Evolutionary conservation across 345 rosid species (phyloP).

Genomic region (Gossypium anomalum): DNA sequence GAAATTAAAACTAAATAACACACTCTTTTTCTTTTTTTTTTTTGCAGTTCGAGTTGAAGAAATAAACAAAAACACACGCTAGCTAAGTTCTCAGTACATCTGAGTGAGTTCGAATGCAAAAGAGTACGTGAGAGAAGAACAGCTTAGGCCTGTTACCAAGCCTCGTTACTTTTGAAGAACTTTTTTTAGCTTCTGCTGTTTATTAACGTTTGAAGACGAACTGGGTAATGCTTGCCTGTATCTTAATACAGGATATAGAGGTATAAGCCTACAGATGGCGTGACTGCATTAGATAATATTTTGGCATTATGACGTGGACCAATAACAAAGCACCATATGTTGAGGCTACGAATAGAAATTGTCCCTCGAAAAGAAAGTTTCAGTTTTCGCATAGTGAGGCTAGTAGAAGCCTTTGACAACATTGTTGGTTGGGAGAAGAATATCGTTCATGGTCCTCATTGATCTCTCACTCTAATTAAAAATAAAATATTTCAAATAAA

Average conservation of each 20-base stretch:
- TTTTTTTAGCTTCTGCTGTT: not conserved
- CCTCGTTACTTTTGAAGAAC: not conserved
- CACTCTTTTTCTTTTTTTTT: not conserved
- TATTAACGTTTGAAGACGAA: not conserved
- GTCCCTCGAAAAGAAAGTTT: not conserved
- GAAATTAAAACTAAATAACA: not conserved
- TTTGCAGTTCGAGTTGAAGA: not conserved
- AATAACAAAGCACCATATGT: not conserved
- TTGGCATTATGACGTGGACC: not conserved
- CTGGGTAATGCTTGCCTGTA: not conserved
- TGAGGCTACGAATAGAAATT: not conserved
- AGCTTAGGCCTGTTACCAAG: not conserved
- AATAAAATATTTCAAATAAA: too few species aligned
- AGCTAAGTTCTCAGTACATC: not conserved
- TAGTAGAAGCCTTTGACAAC: too few species aligned
- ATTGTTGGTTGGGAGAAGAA: too few species aligned
- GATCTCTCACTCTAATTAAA: too few species aligned
- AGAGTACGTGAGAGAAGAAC: not conserved
- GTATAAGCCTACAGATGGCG: not conserved
- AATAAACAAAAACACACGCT: not conserved
- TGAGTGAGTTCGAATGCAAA: not conserved
- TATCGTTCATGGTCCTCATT: too few species aligned
- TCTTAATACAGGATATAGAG: not conserved
- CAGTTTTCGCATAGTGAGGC: too few species aligned
- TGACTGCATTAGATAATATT: not conserved